Evolutionary conservation across 2,329 filamentous ascomycete species (phyloP).

Genomic region (Exserohilum rostratum): DNA sequence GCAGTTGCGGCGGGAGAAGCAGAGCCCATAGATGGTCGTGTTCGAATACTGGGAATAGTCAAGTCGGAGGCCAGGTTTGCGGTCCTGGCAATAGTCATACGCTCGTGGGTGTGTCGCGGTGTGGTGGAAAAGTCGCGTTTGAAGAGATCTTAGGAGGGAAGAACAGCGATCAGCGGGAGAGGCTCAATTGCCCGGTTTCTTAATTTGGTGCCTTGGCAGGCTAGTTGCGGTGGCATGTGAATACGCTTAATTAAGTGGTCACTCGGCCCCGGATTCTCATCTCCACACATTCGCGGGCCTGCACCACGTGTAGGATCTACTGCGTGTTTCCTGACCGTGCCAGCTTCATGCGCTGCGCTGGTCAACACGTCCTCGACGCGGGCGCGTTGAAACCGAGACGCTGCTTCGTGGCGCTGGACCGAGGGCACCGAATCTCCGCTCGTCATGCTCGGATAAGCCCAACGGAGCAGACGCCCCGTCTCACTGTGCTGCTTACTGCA

Average conservation of each 20-base stretch:
- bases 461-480: background rate
- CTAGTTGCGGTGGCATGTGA: constrained; percentile 30
- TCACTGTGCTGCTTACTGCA: background rate
- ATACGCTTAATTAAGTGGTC: constrained; percentile 24
- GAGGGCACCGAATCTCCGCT: background rate
- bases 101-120: constrained; percentile 18
- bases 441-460: background rate
- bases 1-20: constrained; percentile 43
- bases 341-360: background rate
- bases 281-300: constrained; percentile 14
- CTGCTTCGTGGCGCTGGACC: background rate
- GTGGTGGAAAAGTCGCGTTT: constrained; percentile 22
- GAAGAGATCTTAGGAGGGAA: constrained; percentile 21
- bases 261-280: constrained; percentile 19
- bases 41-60: constrained; percentile 26
- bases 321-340: background rate
- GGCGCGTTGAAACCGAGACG: background rate
- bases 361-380: background rate
- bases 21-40: constrained; percentile 54
- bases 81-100: constrained; percentile 32
- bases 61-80: constrained; percentile 37
- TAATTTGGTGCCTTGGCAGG: constrained; percentile 31
- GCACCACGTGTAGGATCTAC: constrained; percentile 11
- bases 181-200: constrained; percentile 27
- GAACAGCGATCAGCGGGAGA: constrained; percentile 25